These are phyloP conservation scores for Halenospora varia DNA, from an alignment of 495 filamentous ascomycete species.

Conservation along the genomic window DNA sequence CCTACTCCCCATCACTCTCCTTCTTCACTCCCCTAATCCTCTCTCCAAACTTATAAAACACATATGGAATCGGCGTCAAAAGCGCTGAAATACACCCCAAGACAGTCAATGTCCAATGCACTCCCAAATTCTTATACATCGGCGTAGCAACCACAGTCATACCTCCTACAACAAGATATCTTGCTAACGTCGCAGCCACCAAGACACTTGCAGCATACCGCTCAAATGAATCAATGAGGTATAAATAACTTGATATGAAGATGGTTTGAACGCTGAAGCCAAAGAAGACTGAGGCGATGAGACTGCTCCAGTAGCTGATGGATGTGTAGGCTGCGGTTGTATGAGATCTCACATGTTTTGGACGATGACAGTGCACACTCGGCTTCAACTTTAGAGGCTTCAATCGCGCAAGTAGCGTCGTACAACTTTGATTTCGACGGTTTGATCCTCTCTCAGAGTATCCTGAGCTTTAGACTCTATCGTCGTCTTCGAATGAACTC, in stretches of 20 bases:
- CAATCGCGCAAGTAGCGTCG: neutral
- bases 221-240: slow-evolving; percentile 53
- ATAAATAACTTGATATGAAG: slow-evolving; percentile 17
- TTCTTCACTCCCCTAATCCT: slow-evolving; percentile 14
- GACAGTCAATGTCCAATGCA: slow-evolving; percentile 34
- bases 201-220: slow-evolving; percentile 40
- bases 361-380: neutral
- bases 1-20: neutral
- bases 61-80: slow-evolving; percentile 16
- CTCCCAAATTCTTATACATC: slow-evolving; percentile 32
- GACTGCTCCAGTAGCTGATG: neutral
- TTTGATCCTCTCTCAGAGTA: neutral
- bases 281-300: neutral
- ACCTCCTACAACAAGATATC: slow-evolving; percentile 47
- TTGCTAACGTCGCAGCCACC: slow-evolving; percentile 44
- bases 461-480: neutral
- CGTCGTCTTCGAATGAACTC: neutral
- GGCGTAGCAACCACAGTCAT: slow-evolving; percentile 38
- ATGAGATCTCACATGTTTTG: neutral
- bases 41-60: slow-evolving; percentile 26
- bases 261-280: neutral
- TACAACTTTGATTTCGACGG: neutral
- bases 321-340: neutral
- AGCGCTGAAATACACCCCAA: slow-evolving; percentile 25
- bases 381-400: neutral